These are phyloP conservation scores for Taiozyma onychis DNA, from an alignment of 1,139 yeast species.

Conservation along the genomic window DNA sequence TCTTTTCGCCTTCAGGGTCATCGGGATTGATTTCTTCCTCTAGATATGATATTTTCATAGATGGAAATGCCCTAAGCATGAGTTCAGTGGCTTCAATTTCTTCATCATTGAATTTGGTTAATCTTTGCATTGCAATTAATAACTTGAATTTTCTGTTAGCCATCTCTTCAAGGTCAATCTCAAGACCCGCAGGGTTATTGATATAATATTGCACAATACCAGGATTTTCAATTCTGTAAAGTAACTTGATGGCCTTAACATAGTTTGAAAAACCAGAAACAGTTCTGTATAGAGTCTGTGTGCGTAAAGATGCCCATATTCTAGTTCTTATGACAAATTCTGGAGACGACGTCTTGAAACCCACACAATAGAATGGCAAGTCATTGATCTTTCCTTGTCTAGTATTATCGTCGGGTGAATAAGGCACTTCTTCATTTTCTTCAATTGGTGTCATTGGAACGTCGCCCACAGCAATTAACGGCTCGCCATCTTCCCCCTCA, in stretches of 20 bases:
- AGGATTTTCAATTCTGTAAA: slow-evolving; percentile 60
- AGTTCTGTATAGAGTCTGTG: slow-evolving; percentile 76
- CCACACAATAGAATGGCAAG: slow-evolving; percentile 65
- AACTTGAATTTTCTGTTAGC: slow-evolving; percentile 60
- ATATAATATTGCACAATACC: slow-evolving; percentile 36
- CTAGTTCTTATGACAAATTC: slow-evolving; percentile 63
- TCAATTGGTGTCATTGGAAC: slow-evolving; percentile 11
- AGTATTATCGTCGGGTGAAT: slow-evolving; percentile 25
- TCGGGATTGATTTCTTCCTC: slow-evolving; percentile 39
- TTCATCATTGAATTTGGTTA: slow-evolving; percentile 41
- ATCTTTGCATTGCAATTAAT: slow-evolving; percentile 68
- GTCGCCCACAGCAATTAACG: background rate
- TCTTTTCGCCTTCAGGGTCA: slow-evolving; percentile 27
- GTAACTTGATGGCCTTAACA: slow-evolving; percentile 57
- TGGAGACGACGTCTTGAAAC: slow-evolving; percentile 60
- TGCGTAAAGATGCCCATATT: slow-evolving; percentile 75
- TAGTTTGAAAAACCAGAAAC: slow-evolving; percentile 74
- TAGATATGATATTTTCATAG: slow-evolving; percentile 52
- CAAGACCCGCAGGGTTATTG: slow-evolving; percentile 31
- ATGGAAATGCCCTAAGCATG: slow-evolving; percentile 58
- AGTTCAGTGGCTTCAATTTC: slow-evolving; percentile 53
- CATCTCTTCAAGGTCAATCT: slow-evolving; percentile 42
- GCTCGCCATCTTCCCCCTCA: background rate
- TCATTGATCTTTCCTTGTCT: slow-evolving; percentile 43
- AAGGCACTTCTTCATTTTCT: slow-evolving; percentile 11